These are phyloP conservation scores for Lichtheimia ornata DNA, from an alignment of 371 early-diverging fungal species.

Conservation along the genomic window DNA sequence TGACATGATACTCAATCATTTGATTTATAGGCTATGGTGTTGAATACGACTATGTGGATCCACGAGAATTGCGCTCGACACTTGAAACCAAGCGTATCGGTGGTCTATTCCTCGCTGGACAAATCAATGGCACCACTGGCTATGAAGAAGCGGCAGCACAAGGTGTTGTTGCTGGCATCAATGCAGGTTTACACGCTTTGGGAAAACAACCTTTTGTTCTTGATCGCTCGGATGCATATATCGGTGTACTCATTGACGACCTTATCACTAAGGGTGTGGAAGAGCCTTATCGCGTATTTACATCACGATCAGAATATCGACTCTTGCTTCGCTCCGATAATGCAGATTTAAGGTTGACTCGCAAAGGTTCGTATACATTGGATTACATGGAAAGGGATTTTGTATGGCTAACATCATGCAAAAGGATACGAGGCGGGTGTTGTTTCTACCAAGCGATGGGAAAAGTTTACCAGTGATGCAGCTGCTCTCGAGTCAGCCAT, in stretches of 20 bases:
- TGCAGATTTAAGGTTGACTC: slow-evolving; percentile 78
- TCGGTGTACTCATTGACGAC: slow-evolving; percentile 88
- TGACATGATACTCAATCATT: neutral
- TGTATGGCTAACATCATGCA: neutral
- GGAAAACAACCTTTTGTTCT: slow-evolving; percentile 63
- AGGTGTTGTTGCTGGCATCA: slow-evolving; percentile 84
- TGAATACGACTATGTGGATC: slow-evolving; percentile 87
- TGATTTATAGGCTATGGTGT: slow-evolving; percentile 65
- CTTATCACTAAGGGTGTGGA: slow-evolving; percentile 82
- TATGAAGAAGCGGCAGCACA: slow-evolving; percentile 91
- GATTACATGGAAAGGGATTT: neutral
- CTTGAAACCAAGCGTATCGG: slow-evolving; percentile 78
- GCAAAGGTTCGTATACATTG: slow-evolving; percentile 43
- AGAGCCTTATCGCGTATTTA: slow-evolving; percentile 87
- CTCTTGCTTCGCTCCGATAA: slow-evolving; percentile 79
- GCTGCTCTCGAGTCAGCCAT: slow-evolving; percentile 40
- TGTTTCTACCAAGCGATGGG: slow-evolving; percentile 52
- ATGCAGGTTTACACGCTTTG: slow-evolving; percentile 67
- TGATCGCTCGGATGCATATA: slow-evolving; percentile 80
- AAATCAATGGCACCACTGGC: slow-evolving; percentile 89
- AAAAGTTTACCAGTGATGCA: slow-evolving; percentile 33
- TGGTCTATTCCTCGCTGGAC: slow-evolving; percentile 83
- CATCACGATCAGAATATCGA: slow-evolving; percentile 84
- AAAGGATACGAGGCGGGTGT: slow-evolving; percentile 57
- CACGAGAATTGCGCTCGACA: slow-evolving; percentile 76